phyloP scores from a whole-genome alignment of 176 grass and related monocot species.

The Oryza meyeriana region DNA sequence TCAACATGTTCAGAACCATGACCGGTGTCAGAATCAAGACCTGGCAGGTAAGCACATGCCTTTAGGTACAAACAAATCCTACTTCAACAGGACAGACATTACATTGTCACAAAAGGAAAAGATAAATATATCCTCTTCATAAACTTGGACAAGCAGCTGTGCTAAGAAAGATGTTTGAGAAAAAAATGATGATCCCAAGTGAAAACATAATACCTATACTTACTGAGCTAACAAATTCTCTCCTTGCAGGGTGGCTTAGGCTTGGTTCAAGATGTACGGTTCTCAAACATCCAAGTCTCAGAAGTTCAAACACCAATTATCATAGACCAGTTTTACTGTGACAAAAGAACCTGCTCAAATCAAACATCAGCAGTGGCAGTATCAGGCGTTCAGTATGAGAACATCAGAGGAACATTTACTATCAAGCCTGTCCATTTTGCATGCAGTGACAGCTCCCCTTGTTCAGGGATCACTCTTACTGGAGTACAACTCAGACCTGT shows the following conservation, averaged over 20 bases:
- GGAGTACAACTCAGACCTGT: slow-evolving; percentile 68
- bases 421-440: slow-evolving; percentile 89
- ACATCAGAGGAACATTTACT: slow-evolving; percentile 84
- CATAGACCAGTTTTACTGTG: slow-evolving; percentile 96
- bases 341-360: slow-evolving; percentile 66
- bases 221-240: slow-evolving; percentile 26
- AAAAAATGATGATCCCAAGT: neutral
- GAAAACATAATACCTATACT: slow-evolving; percentile 21
- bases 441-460: slow-evolving; percentile 84
- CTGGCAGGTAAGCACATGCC: slow-evolving; percentile 79
- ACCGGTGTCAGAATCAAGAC: slow-evolving; percentile 98
- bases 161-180: neutral
- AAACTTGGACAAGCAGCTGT: neutral
- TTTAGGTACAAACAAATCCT: slow-evolving; percentile 25
- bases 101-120: neutral
- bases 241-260: slow-evolving; percentile 73
- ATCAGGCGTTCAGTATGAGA: slow-evolving; percentile 83
- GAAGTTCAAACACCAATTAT: slow-evolving; percentile 91
- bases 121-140: neutral
- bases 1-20: slow-evolving; percentile 92
- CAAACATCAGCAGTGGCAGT: slow-evolving; percentile 76
- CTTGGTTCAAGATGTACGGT: slow-evolving; percentile 77
- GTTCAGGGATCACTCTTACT: slow-evolving; percentile 85
- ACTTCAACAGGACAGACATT: slow-evolving; percentile 5
- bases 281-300: slow-evolving; percentile 84